Base-by-base conservation (phyloP, 2,329 filamentous ascomycete genomes). In the Cercospora nicotianae region DNA sequence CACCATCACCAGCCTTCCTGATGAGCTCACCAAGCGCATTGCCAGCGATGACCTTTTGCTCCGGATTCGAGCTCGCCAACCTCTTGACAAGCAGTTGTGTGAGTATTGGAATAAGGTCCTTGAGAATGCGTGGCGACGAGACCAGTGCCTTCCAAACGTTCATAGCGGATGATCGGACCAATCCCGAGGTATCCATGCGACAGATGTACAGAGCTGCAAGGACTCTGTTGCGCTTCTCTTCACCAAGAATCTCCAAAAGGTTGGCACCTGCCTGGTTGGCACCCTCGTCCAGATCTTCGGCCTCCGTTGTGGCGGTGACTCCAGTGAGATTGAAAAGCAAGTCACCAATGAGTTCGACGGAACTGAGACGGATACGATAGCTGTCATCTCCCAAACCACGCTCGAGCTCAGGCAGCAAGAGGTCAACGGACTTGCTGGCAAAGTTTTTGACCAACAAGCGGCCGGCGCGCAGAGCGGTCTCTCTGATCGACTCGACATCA, bases 381-480 rank as follows among this genome's bases (percentile, higher is more conserved):
- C 89, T 99, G 80, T 98, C 93, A 79, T 99, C 94, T n/a, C 94
- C 94, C 72, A 99, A 86, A 78, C 95, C 95, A 73, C 95, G 91
- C 82, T 99, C 95, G 70, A 99, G 87, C 79, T 99, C 95, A 6
- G 95, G 95, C 66, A 99, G 86, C 18, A 99, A 85, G 18, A 99
- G 87, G 77, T 99, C 96, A 62, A 99, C 96, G 42, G 95, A 92
- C 76, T 94, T 92, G 63, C 93, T 91, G 28, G 96, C 93, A 79
- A 99, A 99, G 81, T 99, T 99, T 85, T 99, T 99, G 79, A 99
- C 96, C 64, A 99, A 86, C 48, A 99, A 86, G 70, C 95, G 90
- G 79, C 95, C 95, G 71, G 96, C 95, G 69, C 94, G 91, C 60
- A 99, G 87, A 36, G 96, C 92, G n/a, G 94, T 98, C 75, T 99